phyloP scores from a whole-genome alignment of 2,329 filamentous ascomycete genomes.

The Pseudopithomyces maydicus region DNA sequence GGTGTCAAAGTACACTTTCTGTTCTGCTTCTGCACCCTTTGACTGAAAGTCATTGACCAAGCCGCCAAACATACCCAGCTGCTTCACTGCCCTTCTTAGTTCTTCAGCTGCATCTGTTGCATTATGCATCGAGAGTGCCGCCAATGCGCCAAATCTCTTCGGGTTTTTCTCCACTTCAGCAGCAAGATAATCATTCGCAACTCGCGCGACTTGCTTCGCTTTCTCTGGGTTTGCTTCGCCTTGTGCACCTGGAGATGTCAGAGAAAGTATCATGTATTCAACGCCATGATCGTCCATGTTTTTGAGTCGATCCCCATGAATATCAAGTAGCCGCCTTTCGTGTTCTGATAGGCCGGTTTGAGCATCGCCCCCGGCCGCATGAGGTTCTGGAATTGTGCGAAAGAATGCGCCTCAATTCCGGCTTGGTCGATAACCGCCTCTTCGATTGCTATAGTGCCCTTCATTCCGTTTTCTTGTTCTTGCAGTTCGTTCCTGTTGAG shows the following conservation, averaged over 20 bases:
- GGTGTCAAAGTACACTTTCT: slow-evolving; percentile 40
- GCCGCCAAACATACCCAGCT: slow-evolving; percentile 65
- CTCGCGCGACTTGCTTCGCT: slow-evolving; percentile 27
- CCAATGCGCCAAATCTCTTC: slow-evolving; percentile 28
- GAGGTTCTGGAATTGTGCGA: slow-evolving; percentile 33
- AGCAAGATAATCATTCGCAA: slow-evolving; percentile 34
- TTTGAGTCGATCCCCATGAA: slow-evolving; percentile 32
- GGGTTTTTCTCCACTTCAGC: slow-evolving; percentile 35
- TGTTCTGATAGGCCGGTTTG: slow-evolving; percentile 28
- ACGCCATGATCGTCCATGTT: slow-evolving; percentile 36
- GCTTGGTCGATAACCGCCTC: slow-evolving; percentile 35
- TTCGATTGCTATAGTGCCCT: slow-evolving; percentile 34
- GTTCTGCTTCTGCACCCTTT: slow-evolving; percentile 32
- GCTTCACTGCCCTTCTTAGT: slow-evolving; percentile 33
- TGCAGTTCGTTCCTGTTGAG: background rate
- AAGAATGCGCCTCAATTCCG: slow-evolving; percentile 29
- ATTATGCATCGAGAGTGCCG: slow-evolving; percentile 41
- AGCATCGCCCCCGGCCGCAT: slow-evolving; percentile 29
- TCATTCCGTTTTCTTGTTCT: slow-evolving; percentile 16
- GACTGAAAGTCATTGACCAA: slow-evolving; percentile 53
- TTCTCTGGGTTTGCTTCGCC: slow-evolving; percentile 29
- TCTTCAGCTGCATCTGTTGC: slow-evolving; percentile 37
- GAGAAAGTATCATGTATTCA: slow-evolving; percentile 36
- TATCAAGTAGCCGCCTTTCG: slow-evolving; percentile 29
- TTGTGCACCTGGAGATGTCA: slow-evolving; percentile 35